Conservation (phyloP, 2,329 filamentous ascomycete genomes). For the Exophiala viscosa region DNA sequence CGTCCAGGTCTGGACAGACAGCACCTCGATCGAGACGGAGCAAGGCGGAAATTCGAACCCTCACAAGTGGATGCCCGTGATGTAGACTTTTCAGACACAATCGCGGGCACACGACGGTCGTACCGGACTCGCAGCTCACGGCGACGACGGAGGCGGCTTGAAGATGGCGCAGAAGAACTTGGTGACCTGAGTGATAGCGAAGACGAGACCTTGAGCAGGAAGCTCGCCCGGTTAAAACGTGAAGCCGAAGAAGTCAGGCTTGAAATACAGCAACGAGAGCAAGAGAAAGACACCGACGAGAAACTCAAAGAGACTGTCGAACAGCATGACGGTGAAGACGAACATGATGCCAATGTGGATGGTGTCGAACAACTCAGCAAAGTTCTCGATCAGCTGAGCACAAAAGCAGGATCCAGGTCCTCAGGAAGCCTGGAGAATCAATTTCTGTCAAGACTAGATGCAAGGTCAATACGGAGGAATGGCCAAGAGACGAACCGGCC, state of each 20-base stretch:
- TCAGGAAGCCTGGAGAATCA: constrained; percentile 19
- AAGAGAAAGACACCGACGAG: constrained; percentile 48
- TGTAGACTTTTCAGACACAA: constrained; percentile 85
- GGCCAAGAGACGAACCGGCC: neutral
- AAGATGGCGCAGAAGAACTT: constrained; percentile 54
- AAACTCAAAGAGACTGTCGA: constrained; percentile 27
- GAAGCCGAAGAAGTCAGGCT: constrained; percentile 74
- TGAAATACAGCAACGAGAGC: constrained; percentile 42
- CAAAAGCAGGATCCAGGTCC: constrained; percentile 11
- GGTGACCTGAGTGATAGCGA: constrained; percentile 66
- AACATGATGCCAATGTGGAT: constrained; percentile 43
- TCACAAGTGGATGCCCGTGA: constrained; percentile 70
- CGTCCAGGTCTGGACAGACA: constrained; percentile 68
- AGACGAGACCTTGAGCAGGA: constrained; percentile 71
- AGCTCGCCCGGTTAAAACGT: constrained; percentile 74
- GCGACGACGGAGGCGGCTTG: constrained; percentile 45
- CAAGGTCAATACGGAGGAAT: constrained; percentile 2
- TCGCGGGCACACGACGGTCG: constrained; percentile 75
- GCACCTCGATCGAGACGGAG: constrained; percentile 71
- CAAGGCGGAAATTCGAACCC: constrained; percentile 74
- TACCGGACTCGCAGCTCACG: constrained; percentile 72
- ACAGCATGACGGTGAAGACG: constrained; percentile 41
- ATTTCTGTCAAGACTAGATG: constrained; percentile 19
- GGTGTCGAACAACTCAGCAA: constrained; percentile 67
- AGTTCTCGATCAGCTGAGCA: constrained; percentile 53